Base-by-base conservation (phyloP, 2,329 filamentous ascomycete genomes). In the Chaetomiaceae sp. region DNA sequence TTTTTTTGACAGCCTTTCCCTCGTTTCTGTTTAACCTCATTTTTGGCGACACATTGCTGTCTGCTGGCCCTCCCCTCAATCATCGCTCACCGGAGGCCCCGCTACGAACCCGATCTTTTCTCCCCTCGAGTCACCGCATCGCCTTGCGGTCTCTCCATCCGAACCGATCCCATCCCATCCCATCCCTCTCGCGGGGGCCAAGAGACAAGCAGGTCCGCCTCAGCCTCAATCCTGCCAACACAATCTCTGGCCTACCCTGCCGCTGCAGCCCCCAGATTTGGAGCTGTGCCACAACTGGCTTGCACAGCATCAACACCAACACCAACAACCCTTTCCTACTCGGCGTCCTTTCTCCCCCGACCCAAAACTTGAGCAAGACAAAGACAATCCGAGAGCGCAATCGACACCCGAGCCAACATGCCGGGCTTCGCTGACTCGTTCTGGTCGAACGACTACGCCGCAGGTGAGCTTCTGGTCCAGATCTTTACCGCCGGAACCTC, bases 361-460 rank as follows among this genome's bases (percentile, higher is more conserved):
- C 13, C 12, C 19, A 23, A 30, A 9, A 10, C 38, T 27, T 16
- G 19, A 41, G 16, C 6, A 27, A 5, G 25, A 27, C 25, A 12
- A 33, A 7, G 5, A 10, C 30, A 5, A 33, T 10, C 14, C 30
- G 10, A 13, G 30, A 20, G 40, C 42, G 21, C 56, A 40, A 49
- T 48, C 40, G 27, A 46, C 50, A 45, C 53, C 31, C 59, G 40
- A 49, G 60, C 65, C 82, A 54, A 70, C 67, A 92, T 92, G 87
- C 86, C 87, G 61, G 82, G 88, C 63, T 97, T 99, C 72, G 85
- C 90, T 61, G 89, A 92, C 73, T 96, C 91, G 44, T 97, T 99
- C 74, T 99, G 93, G 93, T 96, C 93, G 56, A 82, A 83, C 67
- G 93, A 99, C 79, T 97, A 97, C 78, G 92, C 92, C 68, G 90